phyloP scores from a whole-genome alignment of 1,284 basidiomycete species.

The Earliella scabrosa region DNA sequence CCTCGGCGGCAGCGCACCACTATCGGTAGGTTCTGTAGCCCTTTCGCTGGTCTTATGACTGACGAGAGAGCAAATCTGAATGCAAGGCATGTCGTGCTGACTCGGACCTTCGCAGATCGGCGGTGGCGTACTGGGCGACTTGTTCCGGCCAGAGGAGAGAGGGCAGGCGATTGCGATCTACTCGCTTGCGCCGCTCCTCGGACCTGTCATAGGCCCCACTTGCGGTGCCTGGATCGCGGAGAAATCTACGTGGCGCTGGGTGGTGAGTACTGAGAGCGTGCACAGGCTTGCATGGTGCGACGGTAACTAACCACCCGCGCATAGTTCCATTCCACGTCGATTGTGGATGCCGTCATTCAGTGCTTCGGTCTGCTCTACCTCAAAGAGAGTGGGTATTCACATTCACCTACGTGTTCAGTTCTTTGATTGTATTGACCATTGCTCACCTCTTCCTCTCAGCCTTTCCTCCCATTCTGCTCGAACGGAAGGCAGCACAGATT shows the following conservation, averaged over 20 bases:
- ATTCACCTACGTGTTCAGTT: too few species aligned
- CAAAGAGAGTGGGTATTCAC: slow-evolving; percentile 46
- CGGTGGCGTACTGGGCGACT: slow-evolving; percentile 55
- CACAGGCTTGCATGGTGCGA: too few species aligned
- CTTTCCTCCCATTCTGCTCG: slow-evolving; percentile 50
- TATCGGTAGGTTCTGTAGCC: slow-evolving; percentile 46
- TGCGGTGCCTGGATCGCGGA: slow-evolving; percentile 46
- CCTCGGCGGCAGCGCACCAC: slow-evolving; percentile 65
- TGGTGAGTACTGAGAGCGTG: too few species aligned
- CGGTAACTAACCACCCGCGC: background rate
- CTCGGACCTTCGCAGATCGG: slow-evolving; percentile 32
- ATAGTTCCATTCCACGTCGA: slow-evolving; percentile 46
- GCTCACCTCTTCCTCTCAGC: slow-evolving; percentile 32
- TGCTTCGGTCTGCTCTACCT: slow-evolving; percentile 47
- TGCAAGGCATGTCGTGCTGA: background rate
- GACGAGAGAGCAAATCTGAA: background rate
- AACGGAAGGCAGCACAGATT: slow-evolving; percentile 45
- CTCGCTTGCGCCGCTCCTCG: slow-evolving; percentile 48
- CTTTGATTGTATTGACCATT: background rate
- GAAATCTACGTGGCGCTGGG: slow-evolving; percentile 44
- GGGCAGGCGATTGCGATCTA: slow-evolving; percentile 53
- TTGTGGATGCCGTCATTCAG: slow-evolving; percentile 42
- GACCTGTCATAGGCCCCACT: slow-evolving; percentile 48
- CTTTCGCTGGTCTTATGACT: background rate
- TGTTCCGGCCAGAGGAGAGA: slow-evolving; percentile 49